Base-by-base conservation (phyloP, 1,284 basidiomycete species). In the Cryptococcus hybrid region DNA sequence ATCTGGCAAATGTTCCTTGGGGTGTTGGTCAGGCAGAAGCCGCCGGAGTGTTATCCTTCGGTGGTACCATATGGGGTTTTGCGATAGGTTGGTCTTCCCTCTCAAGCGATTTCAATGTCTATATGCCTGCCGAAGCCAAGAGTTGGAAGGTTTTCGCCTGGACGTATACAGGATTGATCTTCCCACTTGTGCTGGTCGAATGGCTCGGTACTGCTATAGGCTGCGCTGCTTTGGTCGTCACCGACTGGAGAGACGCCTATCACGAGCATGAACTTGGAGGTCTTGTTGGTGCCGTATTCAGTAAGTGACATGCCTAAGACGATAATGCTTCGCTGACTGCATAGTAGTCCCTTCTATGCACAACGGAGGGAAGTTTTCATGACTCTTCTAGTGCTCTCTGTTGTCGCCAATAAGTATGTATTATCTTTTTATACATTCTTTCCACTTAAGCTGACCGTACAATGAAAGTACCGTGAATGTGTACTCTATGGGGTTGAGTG, bases 391-490 rank as follows among this genome's bases (percentile, higher is more conserved):
- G 72, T 70, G 5, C 67, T 79, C 11, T 73, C 70, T 4, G 77
- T 79, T 56, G 65, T 77, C 9, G 73, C 73, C 56, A 74, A 73
- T 69, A 74, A 70, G 46, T 47, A 35, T 24, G 46, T 30, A 7
- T 30, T 24, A 7, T 8, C 24, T 24, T 24, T 24, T 24, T 24
- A 24, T 24, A 24, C 24, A 24, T 24, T 24, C 24, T 24, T 24
- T 24, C 24, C 24, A 24, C 24, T 24, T 24, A 24, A 34, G 52
- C 47, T 51, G 44, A 58, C 34, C 12, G 12, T 15, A 45, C n/a
- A 24, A 24, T 24, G 3, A 79, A 82, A 1, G 82, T 81, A 73
- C 72, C 56, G 65, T 76, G 64, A 75, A 74, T 64, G 67, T 74
- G 50, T 70, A 68, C 60, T 64, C 60, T 15, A 66, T 70, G 63